A percentile compares a stretch with the other conserved stretches of the same genome.
These are phyloP conservation scores for Citrullus mucosospermus DNA, from an alignment of 306 rosid species.

Conservation along the genomic window DNA sequence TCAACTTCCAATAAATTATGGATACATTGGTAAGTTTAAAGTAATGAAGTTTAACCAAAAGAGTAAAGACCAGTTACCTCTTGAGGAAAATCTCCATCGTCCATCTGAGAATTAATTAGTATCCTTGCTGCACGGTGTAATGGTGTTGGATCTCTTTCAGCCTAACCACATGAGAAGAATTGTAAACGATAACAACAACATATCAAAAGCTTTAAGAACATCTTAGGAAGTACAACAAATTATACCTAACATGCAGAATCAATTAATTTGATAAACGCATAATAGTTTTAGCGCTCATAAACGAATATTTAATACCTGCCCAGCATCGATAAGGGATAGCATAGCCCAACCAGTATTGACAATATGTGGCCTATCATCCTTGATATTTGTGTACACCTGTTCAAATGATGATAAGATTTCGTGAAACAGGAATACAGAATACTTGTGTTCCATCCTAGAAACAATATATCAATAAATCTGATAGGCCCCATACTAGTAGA, in stretches of 20 bases:
- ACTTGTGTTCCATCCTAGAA: background rate
- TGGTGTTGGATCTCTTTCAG: constrained; percentile 20
- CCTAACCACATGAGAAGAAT: constrained; percentile 4
- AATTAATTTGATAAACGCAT: background rate
- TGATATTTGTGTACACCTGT: constrained; percentile 22
- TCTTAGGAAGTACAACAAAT: background rate
- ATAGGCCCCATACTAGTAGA: too few relatives aligned
- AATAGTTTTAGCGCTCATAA: background rate
- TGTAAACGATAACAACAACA: background rate
- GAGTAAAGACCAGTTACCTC: constrained; percentile 11
- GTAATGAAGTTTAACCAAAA: background rate
- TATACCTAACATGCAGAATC: background rate
- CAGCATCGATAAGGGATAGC: constrained; percentile 25
- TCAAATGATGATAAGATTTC: background rate
- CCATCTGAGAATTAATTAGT: constrained; percentile 20
- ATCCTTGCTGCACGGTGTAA: constrained; percentile 19
- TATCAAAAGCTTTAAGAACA: background rate
- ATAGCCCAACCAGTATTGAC: constrained; percentile 28
- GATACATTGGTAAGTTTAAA: background rate
- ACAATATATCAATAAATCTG: background rate
- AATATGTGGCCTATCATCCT: constrained; percentile 20
- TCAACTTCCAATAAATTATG: background rate
- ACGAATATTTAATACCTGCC: constrained; percentile 16
- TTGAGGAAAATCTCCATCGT: constrained; percentile 24
- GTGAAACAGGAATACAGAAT: background rate